These are phyloP conservation scores for Cladosporium sp. DNA, from an alignment of 2,329 filamentous ascomycete species.

Conservation along the genomic window DNA sequence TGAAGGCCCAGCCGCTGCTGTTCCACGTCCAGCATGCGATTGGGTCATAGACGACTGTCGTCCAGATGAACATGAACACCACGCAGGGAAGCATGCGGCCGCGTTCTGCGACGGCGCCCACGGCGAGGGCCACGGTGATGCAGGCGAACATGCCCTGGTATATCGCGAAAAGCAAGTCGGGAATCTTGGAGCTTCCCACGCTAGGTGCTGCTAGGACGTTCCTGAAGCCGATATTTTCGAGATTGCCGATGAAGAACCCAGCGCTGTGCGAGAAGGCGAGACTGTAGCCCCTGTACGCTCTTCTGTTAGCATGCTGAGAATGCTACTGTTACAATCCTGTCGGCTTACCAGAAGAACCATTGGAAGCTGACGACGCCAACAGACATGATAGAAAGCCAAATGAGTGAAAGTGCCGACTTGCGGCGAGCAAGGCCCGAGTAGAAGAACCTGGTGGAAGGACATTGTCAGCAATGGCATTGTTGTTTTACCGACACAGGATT, in stretches of 20 bases:
- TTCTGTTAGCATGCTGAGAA: background rate
- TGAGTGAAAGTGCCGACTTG: slow-evolving; percentile 80
- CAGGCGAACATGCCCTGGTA: slow-evolving; percentile 86
- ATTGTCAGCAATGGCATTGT: background rate
- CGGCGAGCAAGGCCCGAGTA: slow-evolving; percentile 84
- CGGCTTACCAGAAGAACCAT: slow-evolving; percentile 76
- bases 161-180: slow-evolving; percentile 77
- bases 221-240: slow-evolving; percentile 72
- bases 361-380: slow-evolving; percentile 76
- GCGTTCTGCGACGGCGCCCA: slow-evolving; percentile 78
- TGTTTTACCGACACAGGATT: background rate
- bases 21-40: slow-evolving; percentile 98
- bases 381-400: slow-evolving; percentile 79
- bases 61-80: slow-evolving; percentile 90
- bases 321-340: no score
- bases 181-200: slow-evolving; percentile 65
- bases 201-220: slow-evolving; percentile 70
- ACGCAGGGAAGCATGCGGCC: slow-evolving; percentile 83
- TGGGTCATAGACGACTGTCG: slow-evolving; percentile 82
- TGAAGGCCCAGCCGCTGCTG: slow-evolving; percentile 68
- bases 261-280: slow-evolving; percentile 74
- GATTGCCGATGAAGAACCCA: slow-evolving; percentile 68
- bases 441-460: slow-evolving; percentile 59
- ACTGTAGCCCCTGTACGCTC: slow-evolving; percentile 55
- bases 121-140: slow-evolving; percentile 79